Percentiles rank a stretch among this genome's conserved stretches.
Conservation (phyloP, 371 early-diverging fungal genomes). For the Apophysomyces sp. region DNA sequence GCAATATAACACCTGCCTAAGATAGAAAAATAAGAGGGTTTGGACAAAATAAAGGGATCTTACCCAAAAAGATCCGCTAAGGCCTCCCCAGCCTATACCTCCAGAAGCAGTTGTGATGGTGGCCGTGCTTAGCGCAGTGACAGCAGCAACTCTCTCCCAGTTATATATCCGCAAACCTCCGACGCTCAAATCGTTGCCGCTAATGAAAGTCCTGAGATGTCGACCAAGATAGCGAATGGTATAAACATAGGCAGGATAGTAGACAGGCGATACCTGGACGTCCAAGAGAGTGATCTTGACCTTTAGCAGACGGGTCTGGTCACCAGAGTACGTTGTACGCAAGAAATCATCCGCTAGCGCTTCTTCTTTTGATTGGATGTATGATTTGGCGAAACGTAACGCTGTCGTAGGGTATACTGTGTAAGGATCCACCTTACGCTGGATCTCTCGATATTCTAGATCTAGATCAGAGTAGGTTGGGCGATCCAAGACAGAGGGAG, state of each 20-base stretch:
- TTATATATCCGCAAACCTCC: slow-evolving; percentile 60
- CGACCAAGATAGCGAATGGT: slow-evolving; percentile 51
- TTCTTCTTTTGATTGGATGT: slow-evolving; percentile 51
- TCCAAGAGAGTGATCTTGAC: slow-evolving; percentile 44
- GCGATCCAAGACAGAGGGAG: slow-evolving; percentile 44
- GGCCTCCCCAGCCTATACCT: slow-evolving; percentile 43
- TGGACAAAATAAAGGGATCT: no score
- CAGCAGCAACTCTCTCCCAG: slow-evolving; percentile 52
- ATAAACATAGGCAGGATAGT: slow-evolving; percentile 57
- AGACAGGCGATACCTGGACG: slow-evolving; percentile 53
- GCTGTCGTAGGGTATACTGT: slow-evolving; percentile 56
- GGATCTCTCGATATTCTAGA: slow-evolving; percentile 11
- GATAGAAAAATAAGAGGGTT: neutral
- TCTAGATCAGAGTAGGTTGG: slow-evolving; percentile 6
- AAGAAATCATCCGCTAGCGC: slow-evolving; percentile 46
- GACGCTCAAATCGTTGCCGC: slow-evolving; percentile 48
- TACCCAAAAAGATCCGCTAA: slow-evolving; percentile 52
- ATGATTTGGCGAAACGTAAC: slow-evolving; percentile 45
- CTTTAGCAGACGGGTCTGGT: slow-evolving; percentile 51
- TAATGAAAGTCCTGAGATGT: slow-evolving; percentile 57
- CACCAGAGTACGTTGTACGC: slow-evolving; percentile 44
- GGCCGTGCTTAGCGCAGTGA: slow-evolving; percentile 48
- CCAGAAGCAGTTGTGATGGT: slow-evolving; percentile 35
- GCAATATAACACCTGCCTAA: slow-evolving; percentile 56
- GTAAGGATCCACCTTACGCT: slow-evolving; percentile 51